phyloP scores from a whole-genome alignment of 2,329 filamentous ascomycete genomes.

The Colletotrichum nymphaeae region DNA sequence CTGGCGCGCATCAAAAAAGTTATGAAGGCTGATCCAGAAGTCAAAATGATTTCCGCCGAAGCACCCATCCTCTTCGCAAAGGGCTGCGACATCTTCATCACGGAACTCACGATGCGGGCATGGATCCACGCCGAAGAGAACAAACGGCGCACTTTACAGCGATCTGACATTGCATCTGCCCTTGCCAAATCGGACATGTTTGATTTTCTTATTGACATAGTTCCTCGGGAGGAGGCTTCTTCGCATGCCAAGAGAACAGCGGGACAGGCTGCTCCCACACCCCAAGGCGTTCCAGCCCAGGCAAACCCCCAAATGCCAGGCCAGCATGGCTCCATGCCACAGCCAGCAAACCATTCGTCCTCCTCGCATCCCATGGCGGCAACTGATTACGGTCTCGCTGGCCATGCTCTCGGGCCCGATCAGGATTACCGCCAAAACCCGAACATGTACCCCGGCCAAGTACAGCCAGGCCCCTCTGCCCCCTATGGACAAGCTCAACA shows the following conservation, averaged over 20 bases:
- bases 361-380: conserved; percentile 68
- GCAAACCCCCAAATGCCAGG: conserved; percentile 62
- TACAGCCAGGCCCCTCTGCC: conserved; percentile 77
- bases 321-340: conserved; percentile 61
- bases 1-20: conserved; percentile 99
- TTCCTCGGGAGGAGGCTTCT: conserved; percentile 92
- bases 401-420: conserved; percentile 74
- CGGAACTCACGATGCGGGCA: conserved; percentile 97
- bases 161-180: conserved; percentile 95
- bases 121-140: conserved; percentile 99
- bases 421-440: conserved; percentile 84
- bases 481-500: conserved; percentile 83
- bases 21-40: conserved; percentile 99
- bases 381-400: conserved; percentile 70
- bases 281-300: conserved; percentile 46
- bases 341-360: conserved; percentile 65
- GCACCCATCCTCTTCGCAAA: conserved; percentile 98
- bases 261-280: conserved; percentile 57
- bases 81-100: conserved; percentile 99
- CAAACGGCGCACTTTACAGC: conserved; percentile 93
- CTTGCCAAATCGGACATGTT: conserved; percentile 99
- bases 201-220: conserved; percentile 98
- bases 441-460: conserved; percentile 84
- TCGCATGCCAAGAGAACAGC: conserved; percentile 83
- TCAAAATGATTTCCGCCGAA: conserved; percentile 99